Conservation (phyloP, 2,329 filamentous ascomycete species). For the Monosporascus sp. region DNA sequence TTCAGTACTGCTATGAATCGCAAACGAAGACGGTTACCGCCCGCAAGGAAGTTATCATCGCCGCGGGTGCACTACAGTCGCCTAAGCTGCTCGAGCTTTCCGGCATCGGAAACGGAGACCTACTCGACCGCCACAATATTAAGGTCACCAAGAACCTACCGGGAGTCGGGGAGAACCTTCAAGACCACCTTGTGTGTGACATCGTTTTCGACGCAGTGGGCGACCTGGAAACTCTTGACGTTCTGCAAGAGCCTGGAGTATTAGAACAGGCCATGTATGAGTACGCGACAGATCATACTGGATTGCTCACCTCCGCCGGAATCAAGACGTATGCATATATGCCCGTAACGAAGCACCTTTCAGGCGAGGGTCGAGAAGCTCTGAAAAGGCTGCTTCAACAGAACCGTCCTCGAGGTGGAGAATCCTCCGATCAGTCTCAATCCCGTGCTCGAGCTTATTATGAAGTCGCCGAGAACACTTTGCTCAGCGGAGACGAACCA, state of each 20-base stretch:
- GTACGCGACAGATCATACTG: constrained; percentile 6
- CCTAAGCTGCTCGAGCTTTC: constrained; percentile 34
- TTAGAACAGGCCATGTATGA: constrained; percentile 9
- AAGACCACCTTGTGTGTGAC: constrained; percentile 15
- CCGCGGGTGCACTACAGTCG: constrained; percentile 12
- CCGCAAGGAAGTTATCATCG: constrained; percentile 16
- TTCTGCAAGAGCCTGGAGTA: constrained; percentile 7
- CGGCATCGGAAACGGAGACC: constrained; percentile 20
- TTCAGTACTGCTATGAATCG: constrained; percentile 7
- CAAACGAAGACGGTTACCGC: constrained; percentile 1
- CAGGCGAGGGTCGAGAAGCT: neutral
- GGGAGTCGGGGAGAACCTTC: constrained; percentile 15
- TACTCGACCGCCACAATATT: constrained; percentile 6
- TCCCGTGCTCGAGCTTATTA: constrained; percentile 3
- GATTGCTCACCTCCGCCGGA: constrained; percentile 7
- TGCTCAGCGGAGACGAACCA: constrained; percentile 7
- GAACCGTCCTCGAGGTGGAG: neutral
- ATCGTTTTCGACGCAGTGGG: constrained; percentile 8
- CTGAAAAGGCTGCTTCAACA: constrained; percentile 4
- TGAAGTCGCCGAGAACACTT: constrained; percentile 5
- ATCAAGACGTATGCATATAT: constrained; percentile 14
- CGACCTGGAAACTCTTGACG: constrained; percentile 10
- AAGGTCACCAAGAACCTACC: constrained; percentile 8
- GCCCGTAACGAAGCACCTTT: constrained; percentile 1
- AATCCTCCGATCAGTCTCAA: neutral